A percentile compares a stretch with the other conserved stretches of the same genome.
Evolutionary conservation across 2,329 filamentous ascomycete species (phyloP).

Genomic region (Pestalotiopsis sp.): DNA sequence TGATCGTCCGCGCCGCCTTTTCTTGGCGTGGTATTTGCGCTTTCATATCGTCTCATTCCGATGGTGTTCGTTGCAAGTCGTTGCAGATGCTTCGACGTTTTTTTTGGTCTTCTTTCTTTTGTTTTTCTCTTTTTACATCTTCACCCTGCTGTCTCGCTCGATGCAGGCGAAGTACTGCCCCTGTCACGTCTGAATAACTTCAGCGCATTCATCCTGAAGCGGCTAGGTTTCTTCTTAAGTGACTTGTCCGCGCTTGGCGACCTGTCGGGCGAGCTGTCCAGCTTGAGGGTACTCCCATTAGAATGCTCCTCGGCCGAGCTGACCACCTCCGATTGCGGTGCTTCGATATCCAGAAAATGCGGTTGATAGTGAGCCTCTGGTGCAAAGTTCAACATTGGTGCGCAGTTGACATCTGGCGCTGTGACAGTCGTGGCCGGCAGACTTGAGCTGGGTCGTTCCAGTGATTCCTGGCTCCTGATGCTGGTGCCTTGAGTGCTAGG

Average conservation of each 20-base stretch:
- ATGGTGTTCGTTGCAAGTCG: background rate
- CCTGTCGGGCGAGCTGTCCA: slow-evolving; percentile 31
- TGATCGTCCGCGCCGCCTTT: background rate
- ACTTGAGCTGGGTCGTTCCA: slow-evolving; percentile 47
- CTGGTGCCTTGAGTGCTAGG: slow-evolving; percentile 68
- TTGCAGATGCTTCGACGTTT: background rate
- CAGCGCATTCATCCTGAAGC: slow-evolving; percentile 65
- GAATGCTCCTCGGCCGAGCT: slow-evolving; percentile 37
- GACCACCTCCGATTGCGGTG: slow-evolving; percentile 27
- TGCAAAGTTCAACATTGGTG: too few species aligned
- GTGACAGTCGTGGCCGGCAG: slow-evolving; percentile 43
- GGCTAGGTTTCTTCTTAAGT: slow-evolving; percentile 63
- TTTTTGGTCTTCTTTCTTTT: background rate
- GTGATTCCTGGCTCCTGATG: slow-evolving; percentile 62
- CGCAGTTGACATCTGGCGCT: slow-evolving; percentile 27
- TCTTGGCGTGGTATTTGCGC: background rate
- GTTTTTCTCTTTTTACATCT: background rate
- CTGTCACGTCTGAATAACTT: slow-evolving; percentile 59
- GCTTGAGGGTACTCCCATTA: slow-evolving; percentile 46
- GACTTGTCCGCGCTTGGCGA: slow-evolving; percentile 31
- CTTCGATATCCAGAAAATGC: slow-evolving; percentile 29
- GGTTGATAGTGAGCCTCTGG: slow-evolving; percentile 10
- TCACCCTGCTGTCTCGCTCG: slow-evolving; percentile 15
- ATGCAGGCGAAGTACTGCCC: slow-evolving; percentile 36
- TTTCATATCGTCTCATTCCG: background rate